phyloP scores from a whole-genome alignment of 805 yeast species.

The Candida gorgasii region DNA sequence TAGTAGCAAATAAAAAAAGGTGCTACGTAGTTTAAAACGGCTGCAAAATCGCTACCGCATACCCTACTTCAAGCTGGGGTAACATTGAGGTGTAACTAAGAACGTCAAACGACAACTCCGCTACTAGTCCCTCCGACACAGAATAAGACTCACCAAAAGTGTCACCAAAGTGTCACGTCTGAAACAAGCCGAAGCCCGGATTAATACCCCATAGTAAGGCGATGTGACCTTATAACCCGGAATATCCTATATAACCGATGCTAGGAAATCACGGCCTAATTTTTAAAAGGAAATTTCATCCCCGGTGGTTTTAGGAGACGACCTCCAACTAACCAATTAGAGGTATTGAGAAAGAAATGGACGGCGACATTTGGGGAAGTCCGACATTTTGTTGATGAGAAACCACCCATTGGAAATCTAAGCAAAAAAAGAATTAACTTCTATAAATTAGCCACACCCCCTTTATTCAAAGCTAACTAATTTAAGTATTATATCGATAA shows the following conservation, averaged over 20 bases:
- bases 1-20: too few species aligned
- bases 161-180: too few species aligned
- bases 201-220: neutral
- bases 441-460: neutral
- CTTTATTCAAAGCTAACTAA: too few species aligned
- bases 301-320: conserved; percentile 4
- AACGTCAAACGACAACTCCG: too few species aligned
- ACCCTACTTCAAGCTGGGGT: too few species aligned
- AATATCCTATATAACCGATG: neutral
- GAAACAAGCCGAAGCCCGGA: too few species aligned
- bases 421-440: conserved; percentile 1
- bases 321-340: conserved; percentile 7
- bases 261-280: neutral
- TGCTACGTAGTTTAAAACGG: too few species aligned
- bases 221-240: neutral
- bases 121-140: too few species aligned
- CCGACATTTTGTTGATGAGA: conserved; percentile 5
- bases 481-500: neutral
- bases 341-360: conserved; percentile 1
- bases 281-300: neutral
- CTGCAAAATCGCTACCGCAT: too few species aligned
- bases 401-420: conserved; percentile 1
- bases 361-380: conserved; percentile 7
- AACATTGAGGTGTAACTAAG: too few species aligned
- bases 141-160: too few species aligned